Conservation (phyloP, 1,284 basidiomycete species). For the Stygiomarasmius scandens region DNA sequence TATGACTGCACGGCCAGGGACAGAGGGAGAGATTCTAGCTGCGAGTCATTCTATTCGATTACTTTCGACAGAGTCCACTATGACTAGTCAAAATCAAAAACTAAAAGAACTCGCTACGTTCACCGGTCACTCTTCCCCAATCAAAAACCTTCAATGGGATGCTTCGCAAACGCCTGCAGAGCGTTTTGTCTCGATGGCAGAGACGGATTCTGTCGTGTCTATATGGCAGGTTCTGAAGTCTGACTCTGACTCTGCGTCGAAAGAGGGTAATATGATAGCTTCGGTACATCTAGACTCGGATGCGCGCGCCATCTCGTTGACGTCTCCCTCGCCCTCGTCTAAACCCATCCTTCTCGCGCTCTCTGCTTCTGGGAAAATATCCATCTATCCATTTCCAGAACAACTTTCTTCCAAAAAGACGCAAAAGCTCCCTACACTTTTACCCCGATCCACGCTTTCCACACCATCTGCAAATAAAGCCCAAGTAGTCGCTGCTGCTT, state of each 20-base stretch:
- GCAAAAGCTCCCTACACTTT: conserved; percentile 51
- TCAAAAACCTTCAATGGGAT: conserved; percentile 56
- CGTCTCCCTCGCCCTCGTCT: conserved; percentile 31
- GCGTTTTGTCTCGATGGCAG: conserved; percentile 71
- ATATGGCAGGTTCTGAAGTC: conserved; percentile 57
- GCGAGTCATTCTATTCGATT: conserved; percentile 65
- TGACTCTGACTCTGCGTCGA: no score
- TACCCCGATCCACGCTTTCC: conserved; percentile 51
- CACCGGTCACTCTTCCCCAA: conserved; percentile 68
- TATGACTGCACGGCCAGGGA: conserved; percentile 44
- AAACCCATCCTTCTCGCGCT: conserved; percentile 55
- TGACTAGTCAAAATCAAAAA: conserved; percentile 45
- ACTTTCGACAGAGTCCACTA: conserved; percentile 38
- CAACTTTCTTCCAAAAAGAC: conserved; percentile 45
- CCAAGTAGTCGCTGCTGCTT: conserved; percentile 52
- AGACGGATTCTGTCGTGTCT: conserved; percentile 77
- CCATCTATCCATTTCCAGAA: conserved; percentile 61
- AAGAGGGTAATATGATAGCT: conserved; percentile 63
- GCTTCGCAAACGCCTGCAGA: conserved; percentile 37
- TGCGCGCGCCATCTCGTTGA: conserved; percentile 55
- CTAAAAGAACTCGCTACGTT: conserved; percentile 52
- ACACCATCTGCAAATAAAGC: conserved; percentile 43
- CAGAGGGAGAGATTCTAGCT: conserved; percentile 48
- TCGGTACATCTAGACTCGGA: conserved; percentile 71
- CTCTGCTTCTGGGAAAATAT: conserved; percentile 68